phyloP scores from a whole-genome alignment of 129 eudicot species.

The Tagetes patula region DNA sequence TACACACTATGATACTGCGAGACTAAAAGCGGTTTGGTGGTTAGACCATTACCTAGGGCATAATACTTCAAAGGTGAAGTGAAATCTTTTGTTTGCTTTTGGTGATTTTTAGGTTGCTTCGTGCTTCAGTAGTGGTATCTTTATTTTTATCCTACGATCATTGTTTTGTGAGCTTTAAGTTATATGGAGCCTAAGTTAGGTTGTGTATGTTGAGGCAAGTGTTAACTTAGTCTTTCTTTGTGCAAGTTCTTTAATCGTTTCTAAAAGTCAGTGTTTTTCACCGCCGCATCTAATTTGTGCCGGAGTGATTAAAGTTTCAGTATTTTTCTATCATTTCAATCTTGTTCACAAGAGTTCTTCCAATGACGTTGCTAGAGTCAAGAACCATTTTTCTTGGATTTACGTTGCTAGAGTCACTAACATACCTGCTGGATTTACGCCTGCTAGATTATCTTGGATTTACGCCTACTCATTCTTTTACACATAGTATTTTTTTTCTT shows the following conservation, averaged over 20 bases:
- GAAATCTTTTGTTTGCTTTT: neutral
- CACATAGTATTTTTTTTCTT: neutral
- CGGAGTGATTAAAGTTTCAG: neutral
- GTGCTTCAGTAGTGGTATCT: neutral
- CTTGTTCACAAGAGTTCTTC: neutral
- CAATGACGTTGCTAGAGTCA: conserved; percentile 20
- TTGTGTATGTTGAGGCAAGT: neutral
- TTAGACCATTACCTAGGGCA: neutral
- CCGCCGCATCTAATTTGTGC: conserved; percentile 3
- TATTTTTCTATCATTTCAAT: neutral
- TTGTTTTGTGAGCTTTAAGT: neutral
- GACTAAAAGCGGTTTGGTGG: neutral
- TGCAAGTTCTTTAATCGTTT: neutral
- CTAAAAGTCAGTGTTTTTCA: neutral
- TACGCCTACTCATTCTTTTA: neutral
- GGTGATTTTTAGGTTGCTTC: conserved; percentile 1
- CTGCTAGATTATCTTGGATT: neutral
- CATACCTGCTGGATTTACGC: too few species aligned
- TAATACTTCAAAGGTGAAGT: neutral
- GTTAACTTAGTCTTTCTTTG: neutral
- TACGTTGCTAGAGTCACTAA: neutral
- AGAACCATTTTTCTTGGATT: conserved; percentile 15
- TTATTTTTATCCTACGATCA: conserved; percentile 15
- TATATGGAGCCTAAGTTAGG: neutral
- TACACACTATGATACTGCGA: too few species aligned